Base-by-base conservation (phyloP, 257 asterid genomes). In the Leonotis leonurus region DNA sequence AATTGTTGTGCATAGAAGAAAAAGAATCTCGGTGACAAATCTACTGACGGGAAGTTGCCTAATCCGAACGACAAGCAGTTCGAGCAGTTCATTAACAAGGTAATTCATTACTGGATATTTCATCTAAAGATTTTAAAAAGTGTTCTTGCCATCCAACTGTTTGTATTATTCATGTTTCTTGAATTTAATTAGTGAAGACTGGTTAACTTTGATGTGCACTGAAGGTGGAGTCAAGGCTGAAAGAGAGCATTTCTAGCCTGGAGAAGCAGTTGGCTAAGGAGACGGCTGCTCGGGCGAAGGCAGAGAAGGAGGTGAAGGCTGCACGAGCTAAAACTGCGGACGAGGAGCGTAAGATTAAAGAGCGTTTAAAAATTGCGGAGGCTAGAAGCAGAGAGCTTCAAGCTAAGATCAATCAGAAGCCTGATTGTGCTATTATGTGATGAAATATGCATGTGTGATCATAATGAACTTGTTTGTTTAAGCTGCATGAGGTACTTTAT, bases 11-110 rank as follows among this genome's bases (percentile, higher is more conserved):
- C 35, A 30, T 80, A 82, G 95, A 66, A 72, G 54, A 78, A 82
- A 56, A 87, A 25, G 54, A 70, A 60, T 53, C 76, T 76, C 33
- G 77, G 21, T 33, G 78, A 82, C 64, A 83, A 77, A 68, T 3
- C 27, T 8, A 1, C 2, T 8, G 53, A 45, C 8, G 26, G 27
- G 25, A 45, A 8, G 2, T 20, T 7, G 3, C 7, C 1, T 0
- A 13, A 2, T 3, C 8, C 13, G 7, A 8, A 45, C 3, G 27
- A 45, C 8, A 6, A 45, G 39, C 90, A 73, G 69, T 73, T 83
- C 59, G 67, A 72, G 58, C 67, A 73, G 54, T 68, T 83, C 21
- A 72, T 80, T 56, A 77, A 73, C 72, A 80, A 77, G 96, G 96
- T 88, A 83, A 20, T 62, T n/a, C n/a, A n/a, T n/a, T n/a, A n/a